Conservation (phyloP, 2,329 filamentous ascomycete genomes). For the Leptographium flavum region DNA sequence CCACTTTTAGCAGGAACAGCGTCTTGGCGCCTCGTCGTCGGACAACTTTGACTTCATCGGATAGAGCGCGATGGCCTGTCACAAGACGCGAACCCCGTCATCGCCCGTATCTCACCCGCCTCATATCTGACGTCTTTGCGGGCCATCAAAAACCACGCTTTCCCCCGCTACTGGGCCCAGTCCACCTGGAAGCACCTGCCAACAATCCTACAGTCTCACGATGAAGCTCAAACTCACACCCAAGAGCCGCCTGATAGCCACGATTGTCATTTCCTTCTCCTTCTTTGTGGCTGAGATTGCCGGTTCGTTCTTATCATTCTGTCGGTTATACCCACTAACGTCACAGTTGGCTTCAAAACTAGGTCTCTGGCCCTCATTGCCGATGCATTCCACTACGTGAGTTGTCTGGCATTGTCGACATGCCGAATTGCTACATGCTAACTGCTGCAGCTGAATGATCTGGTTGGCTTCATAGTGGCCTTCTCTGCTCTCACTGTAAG, state of each 20-base stretch:
- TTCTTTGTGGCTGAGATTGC: constrained; percentile 39
- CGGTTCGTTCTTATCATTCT: constrained; percentile 19
- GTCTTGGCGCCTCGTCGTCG: too few species aligned
- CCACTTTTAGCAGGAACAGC: too few species aligned
- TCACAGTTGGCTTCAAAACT: constrained; percentile 51
- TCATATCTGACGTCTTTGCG: too few species aligned
- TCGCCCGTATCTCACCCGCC: not conserved
- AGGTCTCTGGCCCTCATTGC: constrained; percentile 58
- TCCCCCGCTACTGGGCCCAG: too few species aligned
- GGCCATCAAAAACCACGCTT: too few species aligned
- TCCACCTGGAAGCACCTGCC: too few species aligned
- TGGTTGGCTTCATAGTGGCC: constrained; percentile 55
- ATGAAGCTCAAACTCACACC: constrained; percentile 24
- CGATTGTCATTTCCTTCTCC: constrained; percentile 32
- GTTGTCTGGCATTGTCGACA: constrained; percentile 11
- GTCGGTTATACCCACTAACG: not conserved
- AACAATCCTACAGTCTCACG: not conserved
- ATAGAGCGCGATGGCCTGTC: too few species aligned
- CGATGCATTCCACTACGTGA: constrained; percentile 66
- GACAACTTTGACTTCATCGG: too few species aligned
- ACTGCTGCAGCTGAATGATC: constrained; percentile 59
- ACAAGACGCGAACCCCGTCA: not conserved
- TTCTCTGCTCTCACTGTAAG: constrained; percentile 47
- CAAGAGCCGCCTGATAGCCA: constrained; percentile 31
- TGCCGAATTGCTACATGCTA: not conserved